Evolutionary conservation across 345 rosid species (phyloP), one percentile per base, ranked within the genome.

Genomic region (Arabis hirsuta): DNA sequence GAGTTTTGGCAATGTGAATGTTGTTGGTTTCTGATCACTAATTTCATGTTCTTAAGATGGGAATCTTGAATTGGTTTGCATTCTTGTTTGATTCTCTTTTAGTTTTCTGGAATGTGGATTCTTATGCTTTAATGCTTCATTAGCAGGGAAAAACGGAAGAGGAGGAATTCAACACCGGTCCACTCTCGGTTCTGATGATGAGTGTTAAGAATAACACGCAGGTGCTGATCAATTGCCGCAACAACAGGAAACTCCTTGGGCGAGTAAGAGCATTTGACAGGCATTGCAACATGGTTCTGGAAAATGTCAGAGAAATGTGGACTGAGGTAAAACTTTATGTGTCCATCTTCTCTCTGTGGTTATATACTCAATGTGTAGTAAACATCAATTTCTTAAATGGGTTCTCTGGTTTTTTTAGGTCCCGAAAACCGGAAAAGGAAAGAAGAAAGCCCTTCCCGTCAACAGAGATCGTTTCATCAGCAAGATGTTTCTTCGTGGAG

Each of bases 221-320:
- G 88, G 99, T 96, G 12, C 82, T 96, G 26, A 90, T 96, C 67
- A 96, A 96, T 71, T 96, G 99, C 74, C 86, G 82, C 14, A 79
- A 79, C 73, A 79, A 79, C 76, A 57, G 72, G 73, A 96, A 96
- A 72, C 97, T 96, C 34, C 86, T 96, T 10, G 99, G 97, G 1
- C 88, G 98, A 3, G 99, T 96, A 13, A 90, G 98, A 56, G 98
- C 98, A 0, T 96, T 96, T 46, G 99, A 96, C 73, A 81, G 98
- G 7, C 99, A 92, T 69, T 92, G 98, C 89, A 96, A 92, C 81
- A 96, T 96, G 99, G 99, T 96, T 60, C 87, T 96, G n/a, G 99
- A 96, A 70, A 96, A 96, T 71, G 99, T 96, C 62, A 84, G 92
- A 78, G 99, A 96, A 77, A 91, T 91, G 96, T 95, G 99, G 99